A percentile compares a stretch with the other conserved stretches of the same genome.
phyloP scores from a whole-genome alignment of 2,329 filamentous ascomycete genomes.

The Exutisphaerella laricina region DNA sequence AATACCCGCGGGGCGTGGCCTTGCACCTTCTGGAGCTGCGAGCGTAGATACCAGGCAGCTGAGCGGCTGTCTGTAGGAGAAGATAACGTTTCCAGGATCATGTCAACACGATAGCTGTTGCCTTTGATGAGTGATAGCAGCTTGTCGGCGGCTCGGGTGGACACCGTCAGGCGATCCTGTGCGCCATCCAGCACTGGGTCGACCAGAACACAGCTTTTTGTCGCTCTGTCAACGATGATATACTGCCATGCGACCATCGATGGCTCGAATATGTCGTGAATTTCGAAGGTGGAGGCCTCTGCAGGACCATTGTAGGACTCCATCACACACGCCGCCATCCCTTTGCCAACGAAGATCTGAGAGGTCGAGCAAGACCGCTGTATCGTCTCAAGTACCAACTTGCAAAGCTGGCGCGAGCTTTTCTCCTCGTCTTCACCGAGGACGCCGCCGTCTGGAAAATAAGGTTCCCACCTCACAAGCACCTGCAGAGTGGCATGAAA shows the following conservation, averaged over 20 bases:
- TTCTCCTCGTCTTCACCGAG: background rate
- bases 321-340: background rate
- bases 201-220: conserved; percentile 1
- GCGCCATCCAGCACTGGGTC: conserved; percentile 2
- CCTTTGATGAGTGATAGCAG: background rate
- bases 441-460: background rate
- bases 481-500: background rate
- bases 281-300: background rate
- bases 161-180: background rate
- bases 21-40: background rate
- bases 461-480: too few relatives aligned
- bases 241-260: background rate
- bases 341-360: background rate
- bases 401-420: background rate
- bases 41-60: background rate
- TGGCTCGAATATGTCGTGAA: conserved; percentile 2
- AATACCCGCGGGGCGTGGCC: conserved; percentile 1
- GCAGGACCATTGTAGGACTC: background rate
- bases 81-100: background rate
- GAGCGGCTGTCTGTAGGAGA: background rate
- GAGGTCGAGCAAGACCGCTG: background rate
- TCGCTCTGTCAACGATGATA: background rate
- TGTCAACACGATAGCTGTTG: conserved; percentile 2
- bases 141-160: background rate
- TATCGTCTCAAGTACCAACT: background rate